Base-by-base conservation (phyloP, 257 asterid genomes). In the Scutellaria baicalensis region DNA sequence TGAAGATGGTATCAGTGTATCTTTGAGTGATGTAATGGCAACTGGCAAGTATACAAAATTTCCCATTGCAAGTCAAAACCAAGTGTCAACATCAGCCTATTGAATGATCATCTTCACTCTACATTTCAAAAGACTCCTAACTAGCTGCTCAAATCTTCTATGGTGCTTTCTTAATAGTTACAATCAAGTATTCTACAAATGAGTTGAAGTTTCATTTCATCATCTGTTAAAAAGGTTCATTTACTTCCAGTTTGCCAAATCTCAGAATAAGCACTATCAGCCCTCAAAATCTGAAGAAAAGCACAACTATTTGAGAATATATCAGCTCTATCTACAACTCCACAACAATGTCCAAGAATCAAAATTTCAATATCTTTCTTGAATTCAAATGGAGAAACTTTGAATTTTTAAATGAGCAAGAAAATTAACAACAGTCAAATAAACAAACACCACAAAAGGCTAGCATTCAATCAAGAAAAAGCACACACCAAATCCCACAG, bases 401-500 rank as follows among this genome's bases (percentile, higher is more conserved):
- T 1, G 35, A 44, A 10, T 40, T 14, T 16, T 14, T 21, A 60
- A 7, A 61, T 51, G 16, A 39, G 42, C 58, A n/a, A 9, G 21
- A 52, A 33, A 17, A 65, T 16, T 11, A 59, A 9, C 58, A 74
- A 6, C 45, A 50, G 10, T 38, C 51, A 54, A 0, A 43, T 18
- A 55, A 51, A 58, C 3, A 63, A 59, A 18, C 6, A 45, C 10
- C 7, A 45, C 1, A 23, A 10, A 48, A 51, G 44, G 35, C 40
- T 21, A 59, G 59, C 12, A 71, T 31, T 31, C 18, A n/a, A 75
- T 68, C 77, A 73, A 76, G 54, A 52, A 64, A 20, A 39, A 50
- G 0, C 10, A 9, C 54, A 42, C 23, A 13, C n/a, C 47, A 43
- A 73, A 36, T 47, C 31, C 17, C 33, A 27, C 33, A 27, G 33